These are phyloP conservation scores for Carallia brachiata DNA, from an alignment of 345 rosid species.

Conservation along the genomic window DNA sequence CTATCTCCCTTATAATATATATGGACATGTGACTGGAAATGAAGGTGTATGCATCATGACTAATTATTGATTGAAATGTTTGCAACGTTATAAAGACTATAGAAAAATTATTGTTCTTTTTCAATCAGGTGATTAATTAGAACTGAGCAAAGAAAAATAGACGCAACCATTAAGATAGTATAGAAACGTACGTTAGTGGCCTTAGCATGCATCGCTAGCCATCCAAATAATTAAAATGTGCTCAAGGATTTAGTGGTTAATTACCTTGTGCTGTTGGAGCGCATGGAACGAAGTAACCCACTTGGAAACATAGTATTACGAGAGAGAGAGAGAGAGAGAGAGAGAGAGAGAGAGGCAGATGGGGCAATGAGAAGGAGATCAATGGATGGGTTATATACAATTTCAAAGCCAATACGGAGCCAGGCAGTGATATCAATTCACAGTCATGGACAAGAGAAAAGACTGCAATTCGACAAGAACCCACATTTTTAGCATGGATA, in stretches of 20 bases:
- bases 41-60: too few species aligned
- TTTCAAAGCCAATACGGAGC: slow-evolving; percentile 9
- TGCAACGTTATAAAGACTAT: too few species aligned
- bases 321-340: neutral
- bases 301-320: slow-evolving; percentile 45
- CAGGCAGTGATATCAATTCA: neutral
- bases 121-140: too few species aligned
- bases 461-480: slow-evolving; percentile 14
- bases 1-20: too few species aligned
- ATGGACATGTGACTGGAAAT: too few species aligned
- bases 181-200: neutral
- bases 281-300: slow-evolving; percentile 51
- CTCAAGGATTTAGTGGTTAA: neutral
- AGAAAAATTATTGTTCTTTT: too few species aligned
- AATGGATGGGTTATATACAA: neutral
- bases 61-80: too few species aligned
- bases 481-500: too few species aligned
- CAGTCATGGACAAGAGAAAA: slow-evolving; percentile 12
- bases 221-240: neutral
- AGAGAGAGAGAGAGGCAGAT: neutral
- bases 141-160: too few species aligned
- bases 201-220: neutral
- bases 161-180: too few species aligned
- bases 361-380: neutral
- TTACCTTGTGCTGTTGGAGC: slow-evolving; percentile 47